Conservation (phyloP, 257 asterid genomes). For the Solanum chaucha region DNA sequence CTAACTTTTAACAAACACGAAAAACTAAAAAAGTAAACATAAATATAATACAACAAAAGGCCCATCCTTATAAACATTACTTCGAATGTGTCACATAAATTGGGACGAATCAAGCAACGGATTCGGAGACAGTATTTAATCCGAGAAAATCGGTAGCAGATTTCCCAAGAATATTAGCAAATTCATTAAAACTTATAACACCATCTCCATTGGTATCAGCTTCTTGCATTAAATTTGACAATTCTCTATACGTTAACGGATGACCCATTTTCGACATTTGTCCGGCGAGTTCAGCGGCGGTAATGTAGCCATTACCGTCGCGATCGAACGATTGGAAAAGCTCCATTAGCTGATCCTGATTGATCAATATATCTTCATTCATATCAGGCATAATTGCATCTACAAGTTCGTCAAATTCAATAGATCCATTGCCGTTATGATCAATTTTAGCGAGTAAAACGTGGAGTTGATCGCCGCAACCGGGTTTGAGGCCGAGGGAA, state of each 20-base stretch:
- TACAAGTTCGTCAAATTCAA: constrained; percentile 43
- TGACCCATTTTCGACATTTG: constrained; percentile 54
- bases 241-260: constrained; percentile 32
- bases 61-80: not conserved
- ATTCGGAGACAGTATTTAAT: constrained; percentile 12
- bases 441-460: constrained; percentile 29
- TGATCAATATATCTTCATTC: constrained; percentile 27
- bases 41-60: not conserved
- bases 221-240: constrained; percentile 33
- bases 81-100: not conserved
- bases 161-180: constrained; percentile 35
- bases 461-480: constrained; percentile 31
- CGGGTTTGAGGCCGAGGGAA: constrained; percentile 35
- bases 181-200: constrained; percentile 47
- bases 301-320: constrained; percentile 42
- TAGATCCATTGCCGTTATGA: constrained; percentile 40
- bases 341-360: constrained; percentile 44
- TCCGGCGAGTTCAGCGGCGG: constrained; percentile 44
- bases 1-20: not conserved
- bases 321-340: constrained; percentile 46
- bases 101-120: not conserved
- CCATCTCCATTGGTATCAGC: constrained; percentile 61
- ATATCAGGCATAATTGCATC: constrained; percentile 41
- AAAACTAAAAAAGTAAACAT: not conserved
- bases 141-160: constrained; percentile 45